These are phyloP conservation scores for Oryza nivara DNA, from an alignment of 176 grass and related monocot species.

Conservation along the genomic window DNA sequence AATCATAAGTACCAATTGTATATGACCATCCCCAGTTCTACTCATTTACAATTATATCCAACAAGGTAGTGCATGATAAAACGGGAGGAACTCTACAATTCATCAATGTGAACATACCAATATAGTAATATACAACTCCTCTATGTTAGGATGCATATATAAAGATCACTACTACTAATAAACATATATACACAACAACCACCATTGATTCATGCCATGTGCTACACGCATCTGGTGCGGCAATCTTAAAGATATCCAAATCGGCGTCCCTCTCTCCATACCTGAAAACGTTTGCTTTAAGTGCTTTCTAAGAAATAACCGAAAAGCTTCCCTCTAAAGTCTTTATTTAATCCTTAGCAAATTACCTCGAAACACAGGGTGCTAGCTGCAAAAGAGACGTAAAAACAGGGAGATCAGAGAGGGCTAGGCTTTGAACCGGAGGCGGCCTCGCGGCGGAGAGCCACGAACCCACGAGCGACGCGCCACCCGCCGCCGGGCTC, in stretches of 20 bases:
- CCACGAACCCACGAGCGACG: constrained; percentile 40
- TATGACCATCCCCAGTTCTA: neutral
- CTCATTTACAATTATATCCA: neutral
- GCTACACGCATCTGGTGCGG: constrained; percentile 34
- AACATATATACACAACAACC: neutral
- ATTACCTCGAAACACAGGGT: constrained; percentile 1
- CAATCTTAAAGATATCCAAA: constrained; percentile 37
- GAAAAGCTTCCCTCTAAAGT: constrained; percentile 42
- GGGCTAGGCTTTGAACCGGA: neutral
- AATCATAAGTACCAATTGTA: neutral
- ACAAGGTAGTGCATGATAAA: neutral
- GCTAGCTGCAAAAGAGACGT: neutral
- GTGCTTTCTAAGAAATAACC: constrained; percentile 63
- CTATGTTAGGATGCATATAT: neutral
- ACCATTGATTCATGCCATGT: constrained; percentile 21
- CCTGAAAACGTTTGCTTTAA: constrained; percentile 36
- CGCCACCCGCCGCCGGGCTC: constrained; percentile 18
- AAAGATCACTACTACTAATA: neutral
- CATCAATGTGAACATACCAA: constrained; percentile 28
- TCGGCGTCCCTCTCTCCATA: constrained; percentile 30
- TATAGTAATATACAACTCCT: neutral
- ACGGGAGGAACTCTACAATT: neutral
- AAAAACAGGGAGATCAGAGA: neutral
- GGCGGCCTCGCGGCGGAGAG: neutral
- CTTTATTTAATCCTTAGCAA: constrained; percentile 1